These are phyloP conservation scores for Sugiyamaella xylanicola DNA, from an alignment of 1,139 yeast genomes.

Conservation along the genomic window DNA sequence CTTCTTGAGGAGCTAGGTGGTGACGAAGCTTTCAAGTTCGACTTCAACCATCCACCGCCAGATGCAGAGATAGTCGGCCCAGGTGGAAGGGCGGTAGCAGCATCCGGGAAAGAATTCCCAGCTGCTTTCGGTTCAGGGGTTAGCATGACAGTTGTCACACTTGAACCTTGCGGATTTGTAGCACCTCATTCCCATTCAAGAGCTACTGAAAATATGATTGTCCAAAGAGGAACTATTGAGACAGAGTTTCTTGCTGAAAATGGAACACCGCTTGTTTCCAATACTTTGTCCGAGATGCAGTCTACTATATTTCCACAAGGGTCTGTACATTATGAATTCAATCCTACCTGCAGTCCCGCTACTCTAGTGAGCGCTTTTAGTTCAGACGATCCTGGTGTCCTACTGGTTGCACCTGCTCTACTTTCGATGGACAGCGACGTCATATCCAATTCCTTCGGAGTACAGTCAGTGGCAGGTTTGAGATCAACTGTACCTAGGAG, in stretches of 20 bases:
- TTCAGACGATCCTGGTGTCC: conserved; percentile 29
- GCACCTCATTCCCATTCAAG: conserved; percentile 33
- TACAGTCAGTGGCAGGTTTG: neutral
- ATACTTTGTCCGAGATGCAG: conserved; percentile 24
- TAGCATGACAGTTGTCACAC: conserved; percentile 26
- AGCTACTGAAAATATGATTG: conserved; percentile 32
- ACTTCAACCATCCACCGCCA: conserved; percentile 30
- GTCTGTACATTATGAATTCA: conserved; percentile 27
- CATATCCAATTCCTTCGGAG: conserved; percentile 6
- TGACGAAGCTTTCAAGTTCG: conserved; percentile 30
- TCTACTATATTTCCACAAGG: conserved; percentile 29
- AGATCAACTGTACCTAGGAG: conserved; percentile 10
- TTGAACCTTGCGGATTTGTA: conserved; percentile 33
- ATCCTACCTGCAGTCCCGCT: conserved; percentile 28
- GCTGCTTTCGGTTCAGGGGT: conserved; percentile 31
- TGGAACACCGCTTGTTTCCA: conserved; percentile 27
- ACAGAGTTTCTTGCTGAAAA: conserved; percentile 31
- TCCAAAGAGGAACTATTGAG: conserved; percentile 28
- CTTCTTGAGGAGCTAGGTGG: conserved; percentile 28
- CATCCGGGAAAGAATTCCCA: conserved; percentile 31
- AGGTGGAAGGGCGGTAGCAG: conserved; percentile 31
- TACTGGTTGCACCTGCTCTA: conserved; percentile 19
- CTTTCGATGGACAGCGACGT: conserved; percentile 8
- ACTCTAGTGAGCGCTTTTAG: conserved; percentile 26
- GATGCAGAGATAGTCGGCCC: conserved; percentile 23